Evolutionary conservation across 805 yeast genomes (phyloP), one percentile per base, ranked within the genome.

Genomic region (Monosporozyma siamensis): DNA sequence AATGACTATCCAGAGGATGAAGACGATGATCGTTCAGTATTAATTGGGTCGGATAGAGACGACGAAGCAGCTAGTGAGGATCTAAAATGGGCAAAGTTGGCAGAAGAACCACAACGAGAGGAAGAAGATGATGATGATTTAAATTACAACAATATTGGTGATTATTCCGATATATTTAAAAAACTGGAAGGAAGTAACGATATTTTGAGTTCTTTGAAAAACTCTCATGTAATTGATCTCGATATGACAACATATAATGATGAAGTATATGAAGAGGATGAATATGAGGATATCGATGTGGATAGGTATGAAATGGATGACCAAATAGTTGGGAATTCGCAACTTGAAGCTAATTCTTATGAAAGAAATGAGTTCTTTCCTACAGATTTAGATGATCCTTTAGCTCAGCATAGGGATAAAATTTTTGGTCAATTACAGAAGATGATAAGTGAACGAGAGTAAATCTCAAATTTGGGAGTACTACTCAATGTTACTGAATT

Each of bases 1-100:
- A 90, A 92, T 61, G 97, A 90, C 55, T 90, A 90, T 55, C 97
- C 97, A 0, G 95, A 87, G 37, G 96, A 89, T 55, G 96, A 87
- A 48, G 90, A 84, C 53, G 87, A 78, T 8, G 78, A 65, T 39
- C 49, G 67, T 42, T 59, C 69, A 1, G 50, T 67, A 18, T 48
- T 64, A 4, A 58, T 62, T 35, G 66, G 66, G 9, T 63, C 61
- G 20, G 66, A 60, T 14, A 69, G 55, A 4, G 67, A 52, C 41
- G 64, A 63, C 12, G 62, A 59, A 30, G 69, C 63, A 2, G 56
- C 56, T 5, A 21, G 34, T 20, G 27, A 22, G 12, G 20, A 20
- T 18, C 22, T 21, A 7, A 23, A 26, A 26, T 39, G 42, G 40
- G 8, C 36, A 11, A 32, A 18, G 4, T 14, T 42, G n/a, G 32